phyloP scores from a whole-genome alignment of 2,329 filamentous ascomycete genomes.

The Penicillium sp. region DNA sequence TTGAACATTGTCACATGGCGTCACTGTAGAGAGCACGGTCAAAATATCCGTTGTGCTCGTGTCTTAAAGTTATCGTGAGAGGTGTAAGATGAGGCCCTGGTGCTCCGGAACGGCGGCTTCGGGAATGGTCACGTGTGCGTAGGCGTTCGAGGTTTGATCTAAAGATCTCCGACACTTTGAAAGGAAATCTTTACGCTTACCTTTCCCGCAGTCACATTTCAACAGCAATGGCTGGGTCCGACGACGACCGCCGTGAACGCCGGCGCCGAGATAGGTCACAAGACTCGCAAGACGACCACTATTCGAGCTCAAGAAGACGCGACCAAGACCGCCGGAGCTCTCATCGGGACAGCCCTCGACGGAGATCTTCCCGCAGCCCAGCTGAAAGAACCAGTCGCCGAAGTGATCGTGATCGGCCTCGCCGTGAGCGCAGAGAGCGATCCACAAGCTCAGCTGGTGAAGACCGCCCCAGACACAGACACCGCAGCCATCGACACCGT shows the following conservation, averaged over 20 bases:
- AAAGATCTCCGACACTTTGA: not conserved
- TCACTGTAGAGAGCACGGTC: conserved; percentile 15
- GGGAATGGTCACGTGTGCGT: conserved; percentile 15
- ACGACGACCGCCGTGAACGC: conserved; percentile 19
- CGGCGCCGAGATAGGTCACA: conserved; percentile 20
- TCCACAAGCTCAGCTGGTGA: conserved; percentile 22
- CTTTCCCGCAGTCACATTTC: not conserved
- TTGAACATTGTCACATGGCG: conserved; percentile 47
- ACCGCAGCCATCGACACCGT: conserved; percentile 26
- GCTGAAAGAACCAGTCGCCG: conserved; percentile 17
- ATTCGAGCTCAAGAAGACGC: conserved; percentile 24
- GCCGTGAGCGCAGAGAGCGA: conserved; percentile 24
- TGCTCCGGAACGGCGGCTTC: not conserved
- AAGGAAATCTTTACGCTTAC: not conserved
- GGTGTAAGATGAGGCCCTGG: not conserved
- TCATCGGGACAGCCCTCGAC: conserved; percentile 21
- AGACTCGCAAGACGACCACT: conserved; percentile 21
- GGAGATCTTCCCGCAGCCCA: conserved; percentile 15
- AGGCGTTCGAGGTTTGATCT: not conserved
- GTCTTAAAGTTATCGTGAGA: not conserved
- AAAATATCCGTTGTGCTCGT: conserved; percentile 12
- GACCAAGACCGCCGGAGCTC: conserved; percentile 27
- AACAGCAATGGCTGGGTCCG: conserved; percentile 26
- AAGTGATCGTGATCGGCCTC: conserved; percentile 20
- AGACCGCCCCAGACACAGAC: conserved; percentile 26